These are phyloP conservation scores for Trichocladium uniseriatum DNA, from an alignment of 495 filamentous ascomycete species.

Conservation along the genomic window DNA sequence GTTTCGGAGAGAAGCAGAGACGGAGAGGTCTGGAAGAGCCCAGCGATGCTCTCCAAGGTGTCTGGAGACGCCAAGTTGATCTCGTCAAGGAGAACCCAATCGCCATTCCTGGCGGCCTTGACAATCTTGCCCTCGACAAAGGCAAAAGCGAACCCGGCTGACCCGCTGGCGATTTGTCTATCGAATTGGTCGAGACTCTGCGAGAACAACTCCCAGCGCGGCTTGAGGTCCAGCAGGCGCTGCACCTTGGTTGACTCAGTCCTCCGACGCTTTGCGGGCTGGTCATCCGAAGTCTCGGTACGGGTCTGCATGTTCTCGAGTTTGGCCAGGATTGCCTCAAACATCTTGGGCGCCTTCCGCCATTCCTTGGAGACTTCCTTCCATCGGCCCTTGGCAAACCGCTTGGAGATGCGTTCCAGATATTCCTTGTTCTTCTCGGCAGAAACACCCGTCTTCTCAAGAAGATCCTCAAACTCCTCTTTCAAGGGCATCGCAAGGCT, in stretches of 20 bases:
- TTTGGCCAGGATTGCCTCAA: conserved; percentile 58
- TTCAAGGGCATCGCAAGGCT: conserved; percentile 82
- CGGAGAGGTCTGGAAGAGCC: conserved; percentile 66
- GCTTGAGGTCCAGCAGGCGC: conserved; percentile 46
- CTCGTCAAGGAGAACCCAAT: conserved; percentile 91
- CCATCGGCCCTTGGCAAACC: conserved; percentile 76
- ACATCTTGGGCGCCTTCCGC: conserved; percentile 80
- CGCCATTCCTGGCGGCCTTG: conserved; percentile 82
- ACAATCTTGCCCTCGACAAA: conserved; percentile 95
- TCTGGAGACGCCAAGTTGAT: conserved; percentile 94
- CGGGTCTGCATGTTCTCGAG: conserved; percentile 26
- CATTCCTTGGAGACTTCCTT: conserved; percentile 70
- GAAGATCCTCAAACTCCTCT: conserved; percentile 86
- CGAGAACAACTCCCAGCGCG: conserved; percentile 73
- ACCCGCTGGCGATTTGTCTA: conserved; percentile 64
- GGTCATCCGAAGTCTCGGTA: conserved; percentile 40
- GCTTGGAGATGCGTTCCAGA: conserved; percentile 66
- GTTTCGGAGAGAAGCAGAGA: conserved; percentile 86
- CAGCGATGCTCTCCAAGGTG: conserved; percentile 85
- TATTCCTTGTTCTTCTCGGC: conserved; percentile 78
- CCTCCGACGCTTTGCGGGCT: conserved; percentile 73
- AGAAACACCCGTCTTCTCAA: conserved; percentile 72
- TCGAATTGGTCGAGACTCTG: conserved; percentile 70
- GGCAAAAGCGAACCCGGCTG: conserved; percentile 80
- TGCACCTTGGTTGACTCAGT: conserved; percentile 58